Conservation (phyloP, 2,329 filamentous ascomycete species). For the Neonectria hederae region DNA sequence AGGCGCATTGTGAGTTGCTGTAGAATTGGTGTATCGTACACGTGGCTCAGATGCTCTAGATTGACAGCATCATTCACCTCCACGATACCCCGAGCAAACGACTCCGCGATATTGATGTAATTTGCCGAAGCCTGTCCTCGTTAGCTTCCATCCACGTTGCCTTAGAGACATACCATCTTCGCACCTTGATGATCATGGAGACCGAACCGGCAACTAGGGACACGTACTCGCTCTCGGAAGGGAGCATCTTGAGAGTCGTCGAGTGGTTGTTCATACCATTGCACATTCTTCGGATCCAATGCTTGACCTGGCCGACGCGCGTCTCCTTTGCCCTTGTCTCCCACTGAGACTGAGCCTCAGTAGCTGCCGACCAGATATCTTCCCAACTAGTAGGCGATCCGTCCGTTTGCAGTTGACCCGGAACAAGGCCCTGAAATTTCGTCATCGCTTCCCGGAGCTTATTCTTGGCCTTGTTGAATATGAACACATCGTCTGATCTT, state of each 20-base stretch:
- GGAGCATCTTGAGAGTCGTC: constrained; percentile 27
- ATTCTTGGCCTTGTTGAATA: background rate
- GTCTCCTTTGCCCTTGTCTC: constrained; percentile 15
- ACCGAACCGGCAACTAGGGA: constrained; percentile 27
- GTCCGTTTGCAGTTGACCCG: background rate
- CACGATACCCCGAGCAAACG: constrained; percentile 27
- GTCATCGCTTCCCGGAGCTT: background rate
- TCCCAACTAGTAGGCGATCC: background rate
- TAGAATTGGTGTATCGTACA: constrained; percentile 12
- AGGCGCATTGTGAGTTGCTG: constrained; percentile 28
- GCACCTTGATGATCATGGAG: constrained; percentile 29
- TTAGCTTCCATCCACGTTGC: too few relatives aligned
- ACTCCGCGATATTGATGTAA: constrained; percentile 24
- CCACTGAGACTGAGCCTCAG: constrained; percentile 17
- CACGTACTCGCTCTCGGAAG: constrained; percentile 25
- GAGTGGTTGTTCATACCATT: constrained; percentile 30
- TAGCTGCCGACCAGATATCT: background rate
- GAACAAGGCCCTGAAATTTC: background rate
- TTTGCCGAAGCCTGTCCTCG: constrained; percentile 25
- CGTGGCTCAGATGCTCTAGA: constrained; percentile 16
- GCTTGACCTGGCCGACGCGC: constrained; percentile 12
- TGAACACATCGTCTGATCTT: background rate
- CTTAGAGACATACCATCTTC: background rate
- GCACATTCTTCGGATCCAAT: constrained; percentile 24
- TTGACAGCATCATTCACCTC: constrained; percentile 30